phyloP scores from a whole-genome alignment of 2,329 filamentous ascomycete genomes.

The Clarireedia hainanense region DNA sequence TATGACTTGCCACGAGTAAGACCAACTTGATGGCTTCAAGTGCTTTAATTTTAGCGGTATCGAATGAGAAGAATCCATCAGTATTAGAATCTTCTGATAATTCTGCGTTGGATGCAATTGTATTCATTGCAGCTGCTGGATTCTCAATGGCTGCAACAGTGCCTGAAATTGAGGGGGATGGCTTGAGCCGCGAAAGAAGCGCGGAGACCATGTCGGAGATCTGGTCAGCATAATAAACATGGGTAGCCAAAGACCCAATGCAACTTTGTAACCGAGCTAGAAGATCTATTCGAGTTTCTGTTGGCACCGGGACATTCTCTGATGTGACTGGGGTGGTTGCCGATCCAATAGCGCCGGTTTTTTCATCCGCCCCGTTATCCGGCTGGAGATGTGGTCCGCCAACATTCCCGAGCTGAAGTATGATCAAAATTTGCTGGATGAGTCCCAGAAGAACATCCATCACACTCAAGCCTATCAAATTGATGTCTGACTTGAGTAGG shows the following conservation, averaged over 20 bases:
- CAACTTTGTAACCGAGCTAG: slow-evolving; percentile 67
- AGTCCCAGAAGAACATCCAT: slow-evolving; percentile 89
- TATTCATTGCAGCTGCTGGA: slow-evolving; percentile 36
- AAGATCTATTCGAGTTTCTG: slow-evolving; percentile 49
- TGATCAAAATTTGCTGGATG: slow-evolving; percentile 71
- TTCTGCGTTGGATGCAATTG: slow-evolving; percentile 40
- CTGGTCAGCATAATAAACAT: slow-evolving; percentile 95
- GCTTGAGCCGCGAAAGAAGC: slow-evolving; percentile 71
- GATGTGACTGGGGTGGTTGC: slow-evolving; percentile 21
- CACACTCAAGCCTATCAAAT: slow-evolving; percentile 89
- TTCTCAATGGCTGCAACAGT: slow-evolving; percentile 37
- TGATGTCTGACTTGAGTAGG: slow-evolving; percentile 78
- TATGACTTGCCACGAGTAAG: slow-evolving; percentile 69
- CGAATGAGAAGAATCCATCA: slow-evolving; percentile 55
- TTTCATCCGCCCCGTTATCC: slow-evolving; percentile 14
- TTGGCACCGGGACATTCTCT: slow-evolving; percentile 40
- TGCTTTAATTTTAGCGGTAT: slow-evolving; percentile 55
- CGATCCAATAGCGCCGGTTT: slow-evolving; percentile 12
- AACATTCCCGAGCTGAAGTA: slow-evolving; percentile 56
- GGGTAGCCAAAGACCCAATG: slow-evolving; percentile 85
- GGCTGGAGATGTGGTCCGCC: slow-evolving; percentile 28
- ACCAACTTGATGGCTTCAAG: slow-evolving; percentile 77
- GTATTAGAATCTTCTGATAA: slow-evolving; percentile 44
- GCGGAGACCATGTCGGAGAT: slow-evolving; percentile 88
- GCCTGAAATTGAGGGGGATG: slow-evolving; percentile 40